Evolutionary conservation across 768 basidiomycete species (phyloP).

Genomic region (Kwoniella pini): DNA sequence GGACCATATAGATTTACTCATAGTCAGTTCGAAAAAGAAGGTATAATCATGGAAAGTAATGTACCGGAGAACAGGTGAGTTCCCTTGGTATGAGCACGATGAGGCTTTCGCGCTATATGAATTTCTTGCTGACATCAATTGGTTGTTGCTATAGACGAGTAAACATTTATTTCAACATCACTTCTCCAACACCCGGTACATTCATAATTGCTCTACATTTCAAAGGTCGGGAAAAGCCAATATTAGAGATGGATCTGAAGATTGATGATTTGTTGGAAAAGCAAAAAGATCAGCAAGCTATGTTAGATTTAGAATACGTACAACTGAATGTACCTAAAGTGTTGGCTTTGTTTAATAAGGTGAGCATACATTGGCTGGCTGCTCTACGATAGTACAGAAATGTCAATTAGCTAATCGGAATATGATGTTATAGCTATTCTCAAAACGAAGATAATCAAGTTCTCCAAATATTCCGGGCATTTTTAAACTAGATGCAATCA

Average conservation of each 20-base stretch:
- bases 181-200: slow-evolving; percentile 94
- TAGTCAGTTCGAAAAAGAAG: slow-evolving; percentile 97
- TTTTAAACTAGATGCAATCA: too few species aligned
- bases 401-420: too few species aligned
- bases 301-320: slow-evolving; percentile 95
- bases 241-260: slow-evolving; percentile 99
- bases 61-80: slow-evolving; percentile 94
- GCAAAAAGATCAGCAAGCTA: slow-evolving; percentile 99
- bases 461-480: background rate
- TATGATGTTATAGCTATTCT: slow-evolving; percentile 42
- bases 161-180: slow-evolving; percentile 99
- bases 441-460: slow-evolving; percentile 28
- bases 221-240: slow-evolving; percentile 97
- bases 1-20: slow-evolving; percentile 98
- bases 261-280: slow-evolving; percentile 97
- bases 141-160: slow-evolving; percentile 65
- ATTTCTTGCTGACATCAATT: background rate
- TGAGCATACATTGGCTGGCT: slow-evolving; percentile 47
- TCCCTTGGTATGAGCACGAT: background rate
- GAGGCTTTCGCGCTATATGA: background rate
- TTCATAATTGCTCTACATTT: slow-evolving; percentile 99
- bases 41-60: slow-evolving; percentile 98
- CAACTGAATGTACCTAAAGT: slow-evolving; percentile 96
- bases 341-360: slow-evolving; percentile 86
- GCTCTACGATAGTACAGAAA: too few species aligned